A percentile compares a stretch with the other conserved stretches of the same genome.
Evolutionary conservation across 352 stramenopile genomes (phyloP).

Genomic region (Phytophthora pisi): DNA sequence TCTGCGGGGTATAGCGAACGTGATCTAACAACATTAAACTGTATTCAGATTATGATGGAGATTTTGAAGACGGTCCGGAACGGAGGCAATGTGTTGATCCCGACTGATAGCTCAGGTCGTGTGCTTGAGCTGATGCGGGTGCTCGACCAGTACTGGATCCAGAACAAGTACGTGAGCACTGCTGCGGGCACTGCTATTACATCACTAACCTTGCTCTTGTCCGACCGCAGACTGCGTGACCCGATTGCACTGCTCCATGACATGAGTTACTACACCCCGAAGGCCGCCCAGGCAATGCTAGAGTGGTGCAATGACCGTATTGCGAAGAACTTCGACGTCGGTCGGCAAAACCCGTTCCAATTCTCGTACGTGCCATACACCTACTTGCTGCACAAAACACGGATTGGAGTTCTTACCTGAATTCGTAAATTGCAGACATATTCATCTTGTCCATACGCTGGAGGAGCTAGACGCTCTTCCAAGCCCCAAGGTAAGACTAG

Average conservation of each 20-base stretch:
- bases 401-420: conserved; percentile 5
- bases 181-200: conserved; percentile 10
- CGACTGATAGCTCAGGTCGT: conserved; percentile 92
- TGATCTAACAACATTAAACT: conserved; percentile 21
- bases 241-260: conserved; percentile 88
- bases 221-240: conserved; percentile 62
- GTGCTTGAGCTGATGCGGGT: conserved; percentile 97
- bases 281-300: conserved; percentile 88
- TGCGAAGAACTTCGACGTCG: conserved; percentile 90
- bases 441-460: conserved; percentile 86
- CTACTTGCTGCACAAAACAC: background rate
- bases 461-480: conserved; percentile 88
- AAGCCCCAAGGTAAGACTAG: conserved; percentile 69
- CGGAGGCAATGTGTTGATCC: conserved; percentile 96
- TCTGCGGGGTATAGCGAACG: background rate
- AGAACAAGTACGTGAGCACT: conserved; percentile 82
- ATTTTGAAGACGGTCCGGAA: conserved; percentile 92
- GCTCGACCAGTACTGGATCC: conserved; percentile 95
- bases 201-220: conserved; percentile 8
- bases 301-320: conserved; percentile 92
- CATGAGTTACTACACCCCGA: conserved; percentile 91
- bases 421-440: conserved; percentile 51
- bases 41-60: conserved; percentile 89
- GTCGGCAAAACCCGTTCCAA: conserved; percentile 88
- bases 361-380: conserved; percentile 64